Conservation (phyloP, 1,139 yeast genomes). For the Geotrichum australiense region DNA sequence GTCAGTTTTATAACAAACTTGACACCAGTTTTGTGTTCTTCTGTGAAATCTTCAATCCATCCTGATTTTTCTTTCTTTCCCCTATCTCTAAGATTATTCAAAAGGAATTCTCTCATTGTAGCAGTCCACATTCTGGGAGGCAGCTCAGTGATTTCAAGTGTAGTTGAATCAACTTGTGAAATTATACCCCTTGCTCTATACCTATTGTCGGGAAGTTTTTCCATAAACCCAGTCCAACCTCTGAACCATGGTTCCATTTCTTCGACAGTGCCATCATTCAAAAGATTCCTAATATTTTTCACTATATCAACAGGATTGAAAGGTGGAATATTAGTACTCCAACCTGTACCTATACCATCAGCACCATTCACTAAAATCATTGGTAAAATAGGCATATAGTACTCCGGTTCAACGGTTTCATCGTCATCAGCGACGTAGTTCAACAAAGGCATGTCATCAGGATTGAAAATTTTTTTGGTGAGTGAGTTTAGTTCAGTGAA, state of each 20-base stretch:
- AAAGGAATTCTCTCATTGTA: constrained; percentile 74
- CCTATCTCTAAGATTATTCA: constrained; percentile 49
- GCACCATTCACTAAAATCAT: constrained; percentile 91
- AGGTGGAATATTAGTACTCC: constrained; percentile 92
- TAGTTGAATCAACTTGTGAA: constrained; percentile 71
- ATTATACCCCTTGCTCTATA: constrained; percentile 73
- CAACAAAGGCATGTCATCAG: constrained; percentile 72
- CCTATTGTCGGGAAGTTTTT: constrained; percentile 50
- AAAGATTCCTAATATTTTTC: constrained; percentile 58
- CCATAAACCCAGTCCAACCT: constrained; percentile 89
- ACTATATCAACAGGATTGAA: constrained; percentile 84
- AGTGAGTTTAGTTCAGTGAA: constrained; percentile 76
- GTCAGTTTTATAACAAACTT: constrained; percentile 70
- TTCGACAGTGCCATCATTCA: constrained; percentile 63
- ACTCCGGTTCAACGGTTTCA: constrained; percentile 88
- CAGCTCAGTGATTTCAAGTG: constrained; percentile 83
- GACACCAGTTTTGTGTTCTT: constrained; percentile 80
- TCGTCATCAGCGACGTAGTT: constrained; percentile 89
- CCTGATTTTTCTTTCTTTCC: constrained; percentile 42
- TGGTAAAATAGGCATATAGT: constrained; percentile 91
- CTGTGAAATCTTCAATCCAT: constrained; percentile 94
- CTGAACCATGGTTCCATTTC: constrained; percentile 92
- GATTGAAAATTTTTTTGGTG: constrained; percentile 69
- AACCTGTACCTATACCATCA: constrained; percentile 99
- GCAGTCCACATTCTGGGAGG: constrained; percentile 94